phyloP scores from a whole-genome alignment of 1,139 yeast species.

The Debaryomyces sp. region DNA sequence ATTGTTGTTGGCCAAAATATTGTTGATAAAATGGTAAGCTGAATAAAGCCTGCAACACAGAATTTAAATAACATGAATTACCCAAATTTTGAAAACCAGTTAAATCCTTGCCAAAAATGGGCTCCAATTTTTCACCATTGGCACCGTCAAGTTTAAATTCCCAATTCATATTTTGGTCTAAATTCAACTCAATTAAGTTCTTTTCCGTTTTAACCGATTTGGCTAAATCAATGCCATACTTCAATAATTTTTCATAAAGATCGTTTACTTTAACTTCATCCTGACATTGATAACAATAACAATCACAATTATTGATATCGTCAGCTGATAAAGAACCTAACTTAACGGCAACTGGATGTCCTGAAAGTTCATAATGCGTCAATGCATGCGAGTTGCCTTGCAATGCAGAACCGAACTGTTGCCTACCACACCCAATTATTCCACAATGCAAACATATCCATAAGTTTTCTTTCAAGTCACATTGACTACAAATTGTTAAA shows the following conservation, averaged over 20 bases:
- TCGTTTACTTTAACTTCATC: conserved; percentile 84
- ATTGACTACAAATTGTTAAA: conserved; percentile 56
- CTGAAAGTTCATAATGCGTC: conserved; percentile 56
- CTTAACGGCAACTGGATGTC: conserved; percentile 85
- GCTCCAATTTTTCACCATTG: conserved; percentile 64
- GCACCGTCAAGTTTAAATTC: conserved; percentile 81
- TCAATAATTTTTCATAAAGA: conserved; percentile 49
- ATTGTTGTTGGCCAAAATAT: conserved; percentile 29
- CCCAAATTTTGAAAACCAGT: conserved; percentile 91
- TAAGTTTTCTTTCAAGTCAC: conserved; percentile 67
- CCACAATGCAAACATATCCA: conserved; percentile 96
- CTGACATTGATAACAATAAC: conserved; percentile 85
- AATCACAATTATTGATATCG: conserved; percentile 58
- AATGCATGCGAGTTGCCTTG: conserved; percentile 93
- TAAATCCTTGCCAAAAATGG: conserved; percentile 67
- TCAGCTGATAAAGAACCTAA: conserved; percentile 82
- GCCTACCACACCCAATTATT: conserved; percentile 85
- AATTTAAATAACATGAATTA: conserved; percentile 87
- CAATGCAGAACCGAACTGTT: conserved; percentile 82
- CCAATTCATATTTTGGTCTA: conserved; percentile 93
- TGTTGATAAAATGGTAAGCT: conserved; percentile 41
- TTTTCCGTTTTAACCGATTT: conserved; percentile 72
- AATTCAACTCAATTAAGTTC: conserved; percentile 81
- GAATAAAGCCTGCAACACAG: conserved; percentile 72
- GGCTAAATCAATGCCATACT: conserved; percentile 72